A percentile compares a stretch with the other conserved stretches of the same genome.
Conservation (phyloP, 108 stramenopile species). For the Cyclotella sp. region DNA sequence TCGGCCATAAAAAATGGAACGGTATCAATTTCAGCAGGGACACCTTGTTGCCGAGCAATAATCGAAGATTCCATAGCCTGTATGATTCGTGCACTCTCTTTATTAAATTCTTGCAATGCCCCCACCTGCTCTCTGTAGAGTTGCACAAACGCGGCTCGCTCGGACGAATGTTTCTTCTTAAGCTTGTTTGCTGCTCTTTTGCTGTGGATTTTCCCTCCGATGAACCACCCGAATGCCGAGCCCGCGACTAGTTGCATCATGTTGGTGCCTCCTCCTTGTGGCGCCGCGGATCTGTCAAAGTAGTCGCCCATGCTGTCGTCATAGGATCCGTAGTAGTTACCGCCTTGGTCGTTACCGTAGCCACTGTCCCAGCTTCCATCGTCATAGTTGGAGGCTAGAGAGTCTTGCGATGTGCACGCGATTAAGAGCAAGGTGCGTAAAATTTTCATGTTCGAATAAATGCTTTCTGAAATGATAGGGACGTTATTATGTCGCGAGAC, state of each 20-base stretch:
- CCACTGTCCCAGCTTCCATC: conserved; percentile 49
- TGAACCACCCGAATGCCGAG: conserved; percentile 50
- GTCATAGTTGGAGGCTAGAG: conserved; percentile 41
- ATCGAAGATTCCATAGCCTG: conserved; percentile 54
- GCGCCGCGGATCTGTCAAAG: conserved; percentile 45
- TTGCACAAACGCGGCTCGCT: conserved; percentile 58
- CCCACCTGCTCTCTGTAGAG: conserved; percentile 57
- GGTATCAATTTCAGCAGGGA: conserved; percentile 54
- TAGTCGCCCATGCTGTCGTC: conserved; percentile 61
- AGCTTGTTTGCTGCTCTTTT: conserved; percentile 46
- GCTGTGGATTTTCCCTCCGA: conserved; percentile 58
- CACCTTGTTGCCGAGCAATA: conserved; percentile 53
- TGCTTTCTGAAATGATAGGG: neutral
- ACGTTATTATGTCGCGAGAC: neutral
- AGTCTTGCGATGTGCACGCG: conserved; percentile 27
- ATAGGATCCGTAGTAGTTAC: conserved; percentile 46
- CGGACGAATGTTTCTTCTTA: conserved; percentile 62
- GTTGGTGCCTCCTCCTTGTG: conserved; percentile 26
- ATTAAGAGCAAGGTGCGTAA: conserved; percentile 45
- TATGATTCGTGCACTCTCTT: conserved; percentile 55
- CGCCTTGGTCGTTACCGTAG: conserved; percentile 18
- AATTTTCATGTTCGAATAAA: conserved; percentile 37
- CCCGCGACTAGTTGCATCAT: conserved; percentile 42
- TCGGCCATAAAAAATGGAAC: conserved; percentile 60
- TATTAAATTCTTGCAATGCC: conserved; percentile 57